Percentiles rank a stretch among this genome's conserved stretches.
Evolutionary conservation across 345 rosid species (phyloP).

Genomic region (Populus pruinosa): DNA sequence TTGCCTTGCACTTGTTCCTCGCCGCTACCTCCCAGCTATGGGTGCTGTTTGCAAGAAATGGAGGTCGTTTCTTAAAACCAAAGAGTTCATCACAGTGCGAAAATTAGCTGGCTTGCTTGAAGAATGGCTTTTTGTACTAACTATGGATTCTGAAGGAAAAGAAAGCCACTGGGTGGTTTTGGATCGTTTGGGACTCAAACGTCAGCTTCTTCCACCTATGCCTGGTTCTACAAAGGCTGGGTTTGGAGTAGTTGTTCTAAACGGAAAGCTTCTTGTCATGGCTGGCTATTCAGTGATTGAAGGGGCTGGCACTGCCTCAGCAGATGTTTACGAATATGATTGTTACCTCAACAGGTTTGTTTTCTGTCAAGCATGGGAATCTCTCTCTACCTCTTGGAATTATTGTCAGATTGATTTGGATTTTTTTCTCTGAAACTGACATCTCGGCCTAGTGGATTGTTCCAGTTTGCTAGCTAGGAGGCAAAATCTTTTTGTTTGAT

Average conservation of each 20-base stretch:
- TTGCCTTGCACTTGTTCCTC: conserved; percentile 85
- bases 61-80: conserved; percentile 74
- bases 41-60: conserved; percentile 82
- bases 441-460: not conserved
- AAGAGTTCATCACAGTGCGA: conserved; percentile 66
- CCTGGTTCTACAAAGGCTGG: conserved; percentile 67
- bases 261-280: conserved; percentile 74
- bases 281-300: conserved; percentile 59
- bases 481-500: not conserved
- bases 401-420: not conserved
- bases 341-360: conserved; percentile 83
- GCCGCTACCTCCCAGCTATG: conserved; percentile 59
- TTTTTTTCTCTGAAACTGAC: not conserved
- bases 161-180: conserved; percentile 86
- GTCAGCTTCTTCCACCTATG: conserved; percentile 63
- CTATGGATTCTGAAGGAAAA: conserved; percentile 56
- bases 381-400: not conserved
- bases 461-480: not conserved
- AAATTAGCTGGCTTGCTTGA: conserved; percentile 68
- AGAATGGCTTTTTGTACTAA: conserved; percentile 79
- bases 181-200: conserved; percentile 57
- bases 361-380: not conserved
- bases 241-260: conserved; percentile 62
- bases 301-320: conserved; percentile 49
- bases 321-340: conserved; percentile 75